These are phyloP conservation scores for Aphanomyces cochlioides DNA, from an alignment of 352 stramenopile species.

Conservation along the genomic window DNA sequence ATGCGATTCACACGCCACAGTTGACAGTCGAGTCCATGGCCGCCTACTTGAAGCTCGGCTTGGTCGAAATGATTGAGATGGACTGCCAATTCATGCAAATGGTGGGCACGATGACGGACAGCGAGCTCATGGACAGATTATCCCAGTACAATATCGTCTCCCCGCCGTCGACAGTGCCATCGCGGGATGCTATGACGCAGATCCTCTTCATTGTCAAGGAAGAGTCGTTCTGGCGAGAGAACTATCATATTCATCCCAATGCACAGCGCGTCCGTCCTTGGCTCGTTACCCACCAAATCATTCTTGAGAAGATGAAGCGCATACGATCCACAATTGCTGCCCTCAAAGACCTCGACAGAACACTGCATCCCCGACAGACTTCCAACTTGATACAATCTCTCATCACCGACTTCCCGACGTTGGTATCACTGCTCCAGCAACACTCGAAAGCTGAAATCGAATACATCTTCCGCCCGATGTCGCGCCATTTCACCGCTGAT, in stretches of 20 bases:
- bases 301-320: not conserved
- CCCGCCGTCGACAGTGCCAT: not conserved
- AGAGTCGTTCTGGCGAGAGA: not conserved
- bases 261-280: conserved; percentile 1
- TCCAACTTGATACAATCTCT: too few relatives aligned
- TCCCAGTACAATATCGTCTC: not conserved
- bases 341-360: not conserved
- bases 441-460: not conserved
- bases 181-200: not conserved
- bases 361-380: too few relatives aligned
- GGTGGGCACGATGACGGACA: not conserved
- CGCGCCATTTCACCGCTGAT: not conserved
- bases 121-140: not conserved
- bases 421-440: not conserved
- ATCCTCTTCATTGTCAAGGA: conserved; percentile 7
- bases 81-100: conserved; percentile 5
- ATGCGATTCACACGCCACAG: not conserved
- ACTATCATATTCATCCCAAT: conserved; percentile 5
- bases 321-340: not conserved
- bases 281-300: not conserved
- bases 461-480: not conserved
- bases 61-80: not conserved
- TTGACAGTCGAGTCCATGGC: conserved; percentile 9
- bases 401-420: too few relatives aligned
- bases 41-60: not conserved